Evolutionary conservation across 1,139 yeast genomes (phyloP).

Genomic region (Blastobotrys proliferans): DNA sequence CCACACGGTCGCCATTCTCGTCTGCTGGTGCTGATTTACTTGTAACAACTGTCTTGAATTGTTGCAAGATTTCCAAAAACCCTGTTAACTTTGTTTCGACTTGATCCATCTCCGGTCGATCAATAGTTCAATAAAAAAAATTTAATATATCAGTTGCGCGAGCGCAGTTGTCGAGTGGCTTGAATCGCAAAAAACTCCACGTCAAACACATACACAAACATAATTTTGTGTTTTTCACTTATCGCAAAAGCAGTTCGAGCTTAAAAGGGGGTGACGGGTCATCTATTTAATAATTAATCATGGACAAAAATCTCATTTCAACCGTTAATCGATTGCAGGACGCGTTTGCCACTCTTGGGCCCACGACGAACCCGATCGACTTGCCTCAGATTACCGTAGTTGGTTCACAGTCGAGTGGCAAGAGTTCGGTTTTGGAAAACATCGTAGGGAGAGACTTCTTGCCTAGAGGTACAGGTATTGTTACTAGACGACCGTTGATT

Average conservation of each 20-base stretch:
- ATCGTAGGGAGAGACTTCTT: constrained; percentile 95
- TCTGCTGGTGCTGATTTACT: constrained; percentile 1
- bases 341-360: constrained; percentile 92
- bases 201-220: too few relatives aligned
- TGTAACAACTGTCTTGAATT: constrained; percentile 6
- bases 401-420: constrained; percentile 93
- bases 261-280: background rate
- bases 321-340: constrained; percentile 88
- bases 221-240: constrained; percentile 1
- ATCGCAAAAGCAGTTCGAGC: too few relatives aligned
- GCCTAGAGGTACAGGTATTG: constrained; percentile 95
- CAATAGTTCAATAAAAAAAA: background rate
- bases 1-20: constrained; percentile 14
- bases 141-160: constrained; percentile 1
- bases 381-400: constrained; percentile 95
- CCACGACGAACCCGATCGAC: constrained; percentile 47
- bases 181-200: too few relatives aligned
- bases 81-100: background rate
- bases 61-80: background rate
- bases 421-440: constrained; percentile 89
- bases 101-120: background rate
- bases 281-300: too few relatives aligned
- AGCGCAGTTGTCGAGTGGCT: too few relatives aligned
- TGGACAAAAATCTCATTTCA: constrained; percentile 86
- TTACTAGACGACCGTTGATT: constrained; percentile 87